These are phyloP conservation scores for Neospermospora avenae DNA, from an alignment of 2,329 filamentous ascomycete species.

Conservation along the genomic window DNA sequence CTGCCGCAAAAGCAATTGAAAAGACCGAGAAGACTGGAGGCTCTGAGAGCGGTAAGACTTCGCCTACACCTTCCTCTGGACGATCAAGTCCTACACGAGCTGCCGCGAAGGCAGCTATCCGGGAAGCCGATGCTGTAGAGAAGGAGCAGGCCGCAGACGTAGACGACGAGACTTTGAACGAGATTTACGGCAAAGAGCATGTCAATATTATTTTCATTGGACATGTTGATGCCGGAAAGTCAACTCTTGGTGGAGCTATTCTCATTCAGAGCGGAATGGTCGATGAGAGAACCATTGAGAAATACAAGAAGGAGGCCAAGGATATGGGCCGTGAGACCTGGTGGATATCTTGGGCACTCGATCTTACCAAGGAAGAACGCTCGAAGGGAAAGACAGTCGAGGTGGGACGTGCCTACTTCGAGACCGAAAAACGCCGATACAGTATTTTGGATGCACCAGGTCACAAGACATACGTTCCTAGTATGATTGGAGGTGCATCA, in stretches of 20 bases:
- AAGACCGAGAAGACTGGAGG: slow-evolving; percentile 76
- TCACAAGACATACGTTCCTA: slow-evolving; percentile 96
- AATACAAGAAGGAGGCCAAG: slow-evolving; percentile 96
- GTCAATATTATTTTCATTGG: slow-evolving; percentile 97
- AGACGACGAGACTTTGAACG: slow-evolving; percentile 81
- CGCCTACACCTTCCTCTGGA: slow-evolving; percentile 78
- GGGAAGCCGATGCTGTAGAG: slow-evolving; percentile 78
- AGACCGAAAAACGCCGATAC: slow-evolving; percentile 94
- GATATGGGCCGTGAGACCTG: slow-evolving; percentile 95
- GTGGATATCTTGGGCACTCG: slow-evolving; percentile 98
- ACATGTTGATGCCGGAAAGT: slow-evolving; percentile 98
- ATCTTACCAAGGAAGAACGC: slow-evolving; percentile 94
- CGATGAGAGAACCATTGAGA: slow-evolving; percentile 97
- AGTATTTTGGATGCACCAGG: slow-evolving; percentile 95
- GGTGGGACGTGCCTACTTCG: slow-evolving; percentile 92
- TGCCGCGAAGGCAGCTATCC: slow-evolving; percentile 50
- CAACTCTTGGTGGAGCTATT: slow-evolving; percentile 89
- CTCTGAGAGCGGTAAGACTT: slow-evolving; percentile 66
- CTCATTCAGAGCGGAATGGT: slow-evolving; percentile 96
- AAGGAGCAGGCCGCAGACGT: slow-evolving; percentile 68
- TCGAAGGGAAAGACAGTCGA: slow-evolving; percentile 97
- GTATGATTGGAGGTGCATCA: slow-evolving; percentile 95
- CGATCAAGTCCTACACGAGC: slow-evolving; percentile 72
- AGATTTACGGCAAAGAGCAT: slow-evolving; percentile 92
- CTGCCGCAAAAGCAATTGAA: slow-evolving; percentile 84